Percentiles rank a stretch among this genome's conserved stretches.
Evolutionary conservation across 148 eudicot genomes (phyloP).

Genomic region (Cornus florida): DNA sequence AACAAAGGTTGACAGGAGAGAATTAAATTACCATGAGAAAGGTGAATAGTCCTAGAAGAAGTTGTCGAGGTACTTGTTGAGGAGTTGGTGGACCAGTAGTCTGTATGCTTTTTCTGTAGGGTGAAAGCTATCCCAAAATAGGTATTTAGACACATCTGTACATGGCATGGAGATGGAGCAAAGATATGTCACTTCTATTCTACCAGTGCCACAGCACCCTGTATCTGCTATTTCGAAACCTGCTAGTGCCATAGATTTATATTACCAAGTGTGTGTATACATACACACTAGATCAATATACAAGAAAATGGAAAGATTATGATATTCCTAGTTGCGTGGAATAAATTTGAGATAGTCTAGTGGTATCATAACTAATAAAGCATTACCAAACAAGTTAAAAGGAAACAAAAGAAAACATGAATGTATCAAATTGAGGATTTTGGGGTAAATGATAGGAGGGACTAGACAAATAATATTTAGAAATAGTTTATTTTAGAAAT

Average conservation of each 20-base stretch:
- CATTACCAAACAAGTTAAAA: too few relatives aligned
- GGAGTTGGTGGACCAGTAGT: slow-evolving; percentile 40
- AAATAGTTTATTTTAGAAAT: too few relatives aligned
- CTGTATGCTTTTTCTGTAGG: slow-evolving; percentile 58
- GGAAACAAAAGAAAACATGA: too few relatives aligned
- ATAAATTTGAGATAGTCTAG: too few relatives aligned
- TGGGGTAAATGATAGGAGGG: too few relatives aligned
- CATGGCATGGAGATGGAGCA: slow-evolving; percentile 36
- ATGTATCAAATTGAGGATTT: too few relatives aligned
- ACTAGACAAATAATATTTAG: too few relatives aligned
- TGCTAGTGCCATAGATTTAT: slow-evolving; percentile 6
- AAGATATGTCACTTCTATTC: slow-evolving; percentile 38
- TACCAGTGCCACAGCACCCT: slow-evolving; percentile 71
- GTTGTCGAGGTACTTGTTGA: slow-evolving; percentile 19
- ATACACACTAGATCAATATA: too few relatives aligned
- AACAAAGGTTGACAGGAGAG: not conserved
- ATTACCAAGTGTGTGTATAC: too few relatives aligned
- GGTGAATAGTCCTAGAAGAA: slow-evolving; percentile 17
- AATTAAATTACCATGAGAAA: not conserved
- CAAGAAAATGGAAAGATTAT: too few relatives aligned
- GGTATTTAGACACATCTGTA: slow-evolving; percentile 34
- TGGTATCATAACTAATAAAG: too few relatives aligned
- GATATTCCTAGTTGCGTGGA: too few relatives aligned
- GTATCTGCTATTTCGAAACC: slow-evolving; percentile 45
- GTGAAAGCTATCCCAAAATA: slow-evolving; percentile 80